Evolutionary conservation across 257 asterid genomes (phyloP), one percentile per base, ranked within the genome.

Genomic region (Anisodus acutangulus): DNA sequence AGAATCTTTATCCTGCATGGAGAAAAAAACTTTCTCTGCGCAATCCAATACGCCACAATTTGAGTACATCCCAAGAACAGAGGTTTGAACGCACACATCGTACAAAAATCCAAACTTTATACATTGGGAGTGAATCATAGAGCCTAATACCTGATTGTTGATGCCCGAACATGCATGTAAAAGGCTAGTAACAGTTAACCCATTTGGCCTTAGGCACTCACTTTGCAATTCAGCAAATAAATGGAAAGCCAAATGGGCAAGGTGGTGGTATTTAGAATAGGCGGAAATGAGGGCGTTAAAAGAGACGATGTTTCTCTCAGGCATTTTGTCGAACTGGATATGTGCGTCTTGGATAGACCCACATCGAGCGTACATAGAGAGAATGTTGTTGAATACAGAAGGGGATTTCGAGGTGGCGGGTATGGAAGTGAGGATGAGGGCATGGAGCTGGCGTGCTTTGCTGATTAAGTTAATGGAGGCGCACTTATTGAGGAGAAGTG

Each of bases 311-410:
- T 86, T 94, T 87, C 96, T 82, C 0, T 89, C 94, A 70, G 94
- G 97, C 95, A 92, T 95, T 92, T 89, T 82, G 93, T 94, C 99
- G 92, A 95, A 92, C 91, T 93, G 62, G 35, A 12, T 88, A 5
- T 86, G 97, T 6, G 95, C 53, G 82, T 90, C 95, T 37, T 2
- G 8, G 2, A 89, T 69, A 4, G 97, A 94, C 10, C 93, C 92
- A 84, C 96, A 93, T 2, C 97, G 90, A 0, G 90, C 92, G 85
- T 95, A 95, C 97, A 91, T 91, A 1, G 98, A 91, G 55, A 95
- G 85, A 82, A 93, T 85, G 89, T 89, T 94, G 97, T 95, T 95
- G 89, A 88, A 85, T 49, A 88, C 49, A 88, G 88, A 83, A 6
- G 95, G 88, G 78, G 91, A 70, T 86, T 80, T 87, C 1, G 80